Evolutionary conservation across 768 basidiomycete species (phyloP).

Genomic region (Megacollybia marginata): DNA sequence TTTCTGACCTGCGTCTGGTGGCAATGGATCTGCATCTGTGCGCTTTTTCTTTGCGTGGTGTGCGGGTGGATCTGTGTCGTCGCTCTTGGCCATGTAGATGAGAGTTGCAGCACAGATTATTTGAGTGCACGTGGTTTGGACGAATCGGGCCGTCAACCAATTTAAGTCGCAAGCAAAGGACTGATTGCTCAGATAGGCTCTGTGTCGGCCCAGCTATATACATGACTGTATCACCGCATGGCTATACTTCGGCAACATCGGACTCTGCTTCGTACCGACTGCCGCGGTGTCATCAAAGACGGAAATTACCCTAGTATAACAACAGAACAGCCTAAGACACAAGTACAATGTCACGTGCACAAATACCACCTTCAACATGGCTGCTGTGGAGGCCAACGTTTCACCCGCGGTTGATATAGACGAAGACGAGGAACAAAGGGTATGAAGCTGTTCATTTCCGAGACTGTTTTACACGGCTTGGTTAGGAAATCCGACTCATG

Average conservation of each 20-base stretch:
- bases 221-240: too few relatives aligned
- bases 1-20: slow-evolving; percentile 52
- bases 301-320: too few relatives aligned
- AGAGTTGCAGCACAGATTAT: slow-evolving; percentile 5
- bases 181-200: too few relatives aligned
- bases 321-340: too few relatives aligned
- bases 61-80: slow-evolving; percentile 40
- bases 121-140: neutral
- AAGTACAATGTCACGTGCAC: slow-evolving; percentile 42
- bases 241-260: too few relatives aligned
- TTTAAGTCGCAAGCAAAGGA: too few relatives aligned
- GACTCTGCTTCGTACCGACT: too few relatives aligned
- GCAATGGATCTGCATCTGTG: slow-evolving; percentile 52
- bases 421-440: slow-evolving; percentile 61
- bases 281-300: too few relatives aligned
- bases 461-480: slow-evolving; percentile 8
- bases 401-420: slow-evolving; percentile 33
- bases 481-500: slow-evolving; percentile 85
- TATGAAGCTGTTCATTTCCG: slow-evolving; percentile 12
- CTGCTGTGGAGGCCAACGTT: too few relatives aligned
- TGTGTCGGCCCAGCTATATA: too few relatives aligned
- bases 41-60: slow-evolving; percentile 71
- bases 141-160: neutral
- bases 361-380: slow-evolving; percentile 30
- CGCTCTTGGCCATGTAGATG: slow-evolving; percentile 37